Evolutionary conservation across 106 monocot genomes (phyloP), one percentile per base, ranked within the genome.

Genomic region (Alisma plantagoaquatica): DNA sequence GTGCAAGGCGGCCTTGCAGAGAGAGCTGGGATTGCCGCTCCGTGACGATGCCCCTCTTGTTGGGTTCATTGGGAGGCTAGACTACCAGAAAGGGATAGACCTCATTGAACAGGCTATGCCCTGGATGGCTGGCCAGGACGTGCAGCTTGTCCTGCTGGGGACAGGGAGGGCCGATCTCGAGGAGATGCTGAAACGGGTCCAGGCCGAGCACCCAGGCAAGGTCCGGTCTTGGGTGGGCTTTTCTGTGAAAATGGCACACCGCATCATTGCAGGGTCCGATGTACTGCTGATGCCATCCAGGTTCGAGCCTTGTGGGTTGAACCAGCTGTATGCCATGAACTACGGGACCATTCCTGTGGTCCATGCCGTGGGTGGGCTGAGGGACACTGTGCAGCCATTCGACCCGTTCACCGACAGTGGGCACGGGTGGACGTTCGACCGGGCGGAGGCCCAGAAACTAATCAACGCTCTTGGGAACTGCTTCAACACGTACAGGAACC

Each of bases 241-340:
- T 41, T 87, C 87, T 0, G 87, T 83, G 20, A 65, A 48, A 25
- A 57, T 70, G 75, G 87, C 93, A 9, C 93, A 94, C 26, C 58
- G 93, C 15, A 80, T 94, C 41, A 94, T 83, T 2, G 87, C 93
- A 1, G 93, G 87, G 12, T 79, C 80, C 0, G 93, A 94, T 10
- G 20, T 84, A 20, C 56, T 94, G 3, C 10, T 94, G 49, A 94
- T 94, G 93, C 93, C 93, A 3, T 94, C 93, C 16, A 70, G 87
- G 53, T 93, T 83, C 16, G 87, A 93, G 60, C 93, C 93, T 10
- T 93, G 93, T 35, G 93, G 93, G 20, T 75, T 93, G 55, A 93
- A 93, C 65, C 87, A 93, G 64, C 83, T 93, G 1, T 87, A 93
- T 28, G 92, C 83, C 0, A 87, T 93, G 87, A 64, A 46, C 43